Evolutionary conservation across 306 rosid genomes (phyloP), one percentile per base, ranked within the genome.

Genomic region (Psophocarpus tetragonolobus): DNA sequence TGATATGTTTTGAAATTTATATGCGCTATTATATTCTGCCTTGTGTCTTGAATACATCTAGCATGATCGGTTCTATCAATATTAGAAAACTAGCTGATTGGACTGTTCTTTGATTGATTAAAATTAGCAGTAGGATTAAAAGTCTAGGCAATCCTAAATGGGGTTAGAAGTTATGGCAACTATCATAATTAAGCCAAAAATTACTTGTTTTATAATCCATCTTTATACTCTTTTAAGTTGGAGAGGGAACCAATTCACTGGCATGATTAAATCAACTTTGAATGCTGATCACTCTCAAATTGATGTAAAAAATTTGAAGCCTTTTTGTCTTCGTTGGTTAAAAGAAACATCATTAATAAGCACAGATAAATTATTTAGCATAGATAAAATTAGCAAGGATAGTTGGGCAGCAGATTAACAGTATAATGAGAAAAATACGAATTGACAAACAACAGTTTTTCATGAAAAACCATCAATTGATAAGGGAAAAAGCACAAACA

Each of bases 21-120:
- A 56, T 77, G 72, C 80, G 56, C 36, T 68, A 35, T 72, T 51
- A 50, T 72, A 79, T 39, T 62, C 33, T 75, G 1, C 21, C 7
- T 41, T 24, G 73, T 74, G 57, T 56, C 65, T 54, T 67, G 76
- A 36, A 68, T 74, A 24, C 39, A 44, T 21, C 51, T 74, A 53
- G 71, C 50, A 0, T 60, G 51, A 29, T 36, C 21, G 32, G 14
- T 70, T 78, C 27, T 53, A 48, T 53, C 51, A 42, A 11, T 11
- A 51, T 17, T 11, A 48, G n/a, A 64, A 32, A 62, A 20, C 23
- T 8, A 48, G 26, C 4, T 30, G 17, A 73, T 5, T 30, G 21
- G 13, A 68, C 27, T 65, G 9, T 30, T 68, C 18, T 76, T 33
- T 30, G 39, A 36, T 77, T 56, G 45, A 39, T 58, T 56, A 27